These are phyloP conservation scores for Fusarium solani-melongenae DNA, from an alignment of 2,329 filamentous ascomycete genomes.

Conservation along the genomic window DNA sequence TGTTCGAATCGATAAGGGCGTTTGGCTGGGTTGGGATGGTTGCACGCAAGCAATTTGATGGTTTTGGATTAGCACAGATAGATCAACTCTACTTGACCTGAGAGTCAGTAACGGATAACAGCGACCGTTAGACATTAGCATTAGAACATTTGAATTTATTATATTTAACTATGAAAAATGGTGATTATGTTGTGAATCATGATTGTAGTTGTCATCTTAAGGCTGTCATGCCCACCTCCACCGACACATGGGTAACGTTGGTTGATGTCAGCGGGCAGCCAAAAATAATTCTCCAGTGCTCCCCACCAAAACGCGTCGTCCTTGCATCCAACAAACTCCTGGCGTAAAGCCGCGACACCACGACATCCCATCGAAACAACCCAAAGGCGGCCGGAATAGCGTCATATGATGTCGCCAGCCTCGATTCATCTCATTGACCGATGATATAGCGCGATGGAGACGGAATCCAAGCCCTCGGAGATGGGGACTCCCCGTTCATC, in stretches of 20 bases:
- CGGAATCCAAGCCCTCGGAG: constrained; percentile 45
- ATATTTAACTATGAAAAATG: background rate
- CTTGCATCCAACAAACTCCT: constrained; percentile 24
- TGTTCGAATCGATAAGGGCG: constrained; percentile 17
- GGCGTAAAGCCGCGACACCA: constrained; percentile 17
- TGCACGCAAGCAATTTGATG: background rate
- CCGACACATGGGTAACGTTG: background rate
- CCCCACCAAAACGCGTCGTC: constrained; percentile 39
- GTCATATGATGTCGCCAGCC: constrained; percentile 34
- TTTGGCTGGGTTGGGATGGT: constrained; percentile 8
- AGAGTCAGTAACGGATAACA: background rate
- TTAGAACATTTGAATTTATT: background rate
- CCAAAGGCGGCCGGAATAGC: constrained; percentile 7
- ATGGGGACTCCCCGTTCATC: constrained; percentile 49
- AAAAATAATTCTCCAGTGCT: constrained; percentile 26
- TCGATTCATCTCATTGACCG: constrained; percentile 2
- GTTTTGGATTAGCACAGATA: constrained; percentile 2
- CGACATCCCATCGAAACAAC: constrained; percentile 1
- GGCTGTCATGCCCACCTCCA: background rate
- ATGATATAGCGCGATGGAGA: constrained; percentile 42
- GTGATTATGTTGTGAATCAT: background rate
- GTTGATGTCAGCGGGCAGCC: constrained; percentile 38
- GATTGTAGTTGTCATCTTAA: background rate
- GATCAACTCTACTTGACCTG: constrained; percentile 5
- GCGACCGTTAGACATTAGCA: background rate